Percentiles rank a stretch among this genome's conserved stretches.
These are phyloP conservation scores for Dendrostoma leiphaemia DNA, from an alignment of 2,329 filamentous ascomycete species.

Conservation along the genomic window DNA sequence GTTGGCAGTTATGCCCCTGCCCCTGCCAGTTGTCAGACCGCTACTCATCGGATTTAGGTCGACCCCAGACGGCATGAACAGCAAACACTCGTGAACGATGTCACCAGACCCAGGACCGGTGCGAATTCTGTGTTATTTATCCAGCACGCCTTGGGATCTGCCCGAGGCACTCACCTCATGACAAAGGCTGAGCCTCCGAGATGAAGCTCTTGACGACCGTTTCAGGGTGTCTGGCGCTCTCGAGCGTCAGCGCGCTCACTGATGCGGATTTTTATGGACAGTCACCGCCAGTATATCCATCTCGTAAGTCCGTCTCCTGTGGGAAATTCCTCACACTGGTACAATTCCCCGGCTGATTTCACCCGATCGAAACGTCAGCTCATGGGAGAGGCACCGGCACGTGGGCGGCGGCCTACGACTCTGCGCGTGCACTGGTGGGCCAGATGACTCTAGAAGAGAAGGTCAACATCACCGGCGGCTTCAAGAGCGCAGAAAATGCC, in stretches of 20 bases:
- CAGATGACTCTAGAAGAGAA: constrained; percentile 68
- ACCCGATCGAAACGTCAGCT: background rate
- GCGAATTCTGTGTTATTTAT: background rate
- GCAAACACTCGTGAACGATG: background rate
- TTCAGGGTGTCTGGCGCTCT: background rate
- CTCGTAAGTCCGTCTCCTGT: constrained; percentile 19
- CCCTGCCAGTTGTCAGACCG: background rate
- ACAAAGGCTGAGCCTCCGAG: background rate
- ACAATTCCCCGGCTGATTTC: background rate
- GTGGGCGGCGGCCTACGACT: constrained; percentile 59
- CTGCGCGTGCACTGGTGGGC: constrained; percentile 54
- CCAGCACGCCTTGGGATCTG: background rate
- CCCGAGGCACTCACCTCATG: no score
- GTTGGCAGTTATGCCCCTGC: background rate
- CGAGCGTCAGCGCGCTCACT: background rate
- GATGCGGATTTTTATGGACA: constrained; percentile 17
- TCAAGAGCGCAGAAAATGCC: constrained; percentile 42
- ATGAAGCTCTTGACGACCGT: constrained; percentile 1
- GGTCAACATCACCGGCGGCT: constrained; percentile 47
- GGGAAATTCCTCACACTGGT: no score
- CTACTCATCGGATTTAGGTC: background rate
- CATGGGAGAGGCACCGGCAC: constrained; percentile 26
- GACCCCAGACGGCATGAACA: background rate
- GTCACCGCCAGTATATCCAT: constrained; percentile 17
- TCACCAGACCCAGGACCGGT: background rate